Evolutionary conservation across 306 rosid genomes (phyloP).

Genomic region (Neltuma alba): DNA sequence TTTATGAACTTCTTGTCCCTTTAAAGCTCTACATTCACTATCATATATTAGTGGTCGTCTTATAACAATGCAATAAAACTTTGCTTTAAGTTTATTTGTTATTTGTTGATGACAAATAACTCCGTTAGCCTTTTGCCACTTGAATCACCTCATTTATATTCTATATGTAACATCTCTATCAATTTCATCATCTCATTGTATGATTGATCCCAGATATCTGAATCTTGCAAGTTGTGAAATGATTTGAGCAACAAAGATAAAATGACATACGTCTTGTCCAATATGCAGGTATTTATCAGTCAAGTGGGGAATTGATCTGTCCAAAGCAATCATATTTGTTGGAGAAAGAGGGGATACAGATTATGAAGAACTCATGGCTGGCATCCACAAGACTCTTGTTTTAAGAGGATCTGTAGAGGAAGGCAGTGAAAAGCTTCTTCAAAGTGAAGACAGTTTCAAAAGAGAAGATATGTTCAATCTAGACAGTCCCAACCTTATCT

Average conservation of each 20-base stretch:
- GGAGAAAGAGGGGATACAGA: constrained; percentile 88
- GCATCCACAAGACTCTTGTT: constrained; percentile 71
- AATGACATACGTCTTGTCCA: constrained; percentile 24
- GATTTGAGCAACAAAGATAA: not conserved
- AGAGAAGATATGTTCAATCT: constrained; percentile 57
- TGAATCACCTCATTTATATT: not conserved
- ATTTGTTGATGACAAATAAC: not conserved
- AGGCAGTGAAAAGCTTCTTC: constrained; percentile 71
- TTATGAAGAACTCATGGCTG: constrained; percentile 66
- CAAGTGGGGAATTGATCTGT: constrained; percentile 83
- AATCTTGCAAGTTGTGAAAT: not conserved
- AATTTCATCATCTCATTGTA: not conserved
- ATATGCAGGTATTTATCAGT: constrained; percentile 71
- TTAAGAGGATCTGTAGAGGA: constrained; percentile 56
- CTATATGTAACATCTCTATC: not conserved
- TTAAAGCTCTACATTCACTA: not conserved
- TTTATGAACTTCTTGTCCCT: not conserved
- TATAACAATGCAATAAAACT: not conserved
- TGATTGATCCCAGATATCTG: not conserved
- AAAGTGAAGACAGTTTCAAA: constrained; percentile 52
- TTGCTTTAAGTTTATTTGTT: not conserved
- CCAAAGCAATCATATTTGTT: constrained; percentile 59
- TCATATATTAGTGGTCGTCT: not conserved
- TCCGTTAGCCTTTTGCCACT: not conserved
- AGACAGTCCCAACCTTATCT: constrained; percentile 61